Base-by-base conservation (phyloP, 208 protist genomes). In the Trichomonas gallinae region DNA sequence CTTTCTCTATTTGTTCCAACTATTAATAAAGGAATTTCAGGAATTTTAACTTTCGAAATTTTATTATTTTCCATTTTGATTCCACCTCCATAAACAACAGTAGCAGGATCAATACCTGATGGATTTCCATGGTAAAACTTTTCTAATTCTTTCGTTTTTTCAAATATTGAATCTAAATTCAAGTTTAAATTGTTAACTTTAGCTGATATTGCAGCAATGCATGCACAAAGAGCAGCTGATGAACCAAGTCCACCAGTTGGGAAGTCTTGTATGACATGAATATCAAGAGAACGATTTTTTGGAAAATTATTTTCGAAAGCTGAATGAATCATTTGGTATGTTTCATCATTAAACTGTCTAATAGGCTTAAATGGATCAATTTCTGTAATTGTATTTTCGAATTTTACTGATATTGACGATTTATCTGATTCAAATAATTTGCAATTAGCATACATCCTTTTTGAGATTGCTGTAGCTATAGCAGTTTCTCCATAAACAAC, bases 61-160 rank as follows among this genome's bases (percentile, higher is more conserved):
- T 48, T 34, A 38, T 26, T 48, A 34, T 93, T 93, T 93, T 93
- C 87, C 87, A 93, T 93, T 51, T 51, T 51, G 44, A 93, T 93
- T 6, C 40, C 40, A 38, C 87, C 87, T 26, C 87, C 87, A 51
- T 93, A 93, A 38, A 93, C n/a, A 51, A 93, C 87, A 51, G 87
- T 93, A 38, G 87, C 87, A 58, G 87, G 87, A 51, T 93, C 87
- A 9, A 93, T 17, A 34, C 87, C 87, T 38, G 87, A 93, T 51
- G 87, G 44, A 93, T 93, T 93, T n/a, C n/a, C 17, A 38, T 93
- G 87, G 44, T 48, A 93, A 36, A 93, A 93, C 13, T 93, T 93
- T 36, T 93, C 87, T 31, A 93, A 21, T 51, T 51, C 26, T 10
- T 34, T 51, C 11, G 87, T 38, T 51, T 13, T 93, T 38, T 34